Evolutionary conservation across 768 basidiomycete species (phyloP).

Genomic region (Terana coerulea): DNA sequence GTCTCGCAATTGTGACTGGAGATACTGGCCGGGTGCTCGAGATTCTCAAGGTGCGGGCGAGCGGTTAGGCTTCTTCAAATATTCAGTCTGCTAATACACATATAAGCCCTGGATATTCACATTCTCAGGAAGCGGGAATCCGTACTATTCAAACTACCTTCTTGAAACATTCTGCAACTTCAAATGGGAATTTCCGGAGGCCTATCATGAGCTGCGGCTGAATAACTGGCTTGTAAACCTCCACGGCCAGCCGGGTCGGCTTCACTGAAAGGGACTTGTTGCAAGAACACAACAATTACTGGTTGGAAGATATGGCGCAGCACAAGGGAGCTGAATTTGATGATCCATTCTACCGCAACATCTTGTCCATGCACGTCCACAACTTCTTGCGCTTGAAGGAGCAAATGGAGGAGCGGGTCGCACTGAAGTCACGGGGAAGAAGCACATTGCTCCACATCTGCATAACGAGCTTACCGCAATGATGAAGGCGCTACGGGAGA

Average conservation of each 20-base stretch:
- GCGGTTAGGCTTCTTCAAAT: background rate
- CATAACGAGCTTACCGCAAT: constrained; percentile 1
- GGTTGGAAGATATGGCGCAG: constrained; percentile 21
- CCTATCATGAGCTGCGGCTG: background rate
- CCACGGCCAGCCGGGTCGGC: constrained; percentile 4
- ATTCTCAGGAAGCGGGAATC: constrained; percentile 10
- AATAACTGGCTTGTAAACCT: constrained; percentile 20
- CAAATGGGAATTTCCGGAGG: constrained; percentile 1
- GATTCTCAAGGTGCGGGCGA: background rate
- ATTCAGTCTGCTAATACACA: background rate
- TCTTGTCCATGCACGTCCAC: constrained; percentile 29
- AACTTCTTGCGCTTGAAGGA: constrained; percentile 30
- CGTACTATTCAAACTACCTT: constrained; percentile 10
- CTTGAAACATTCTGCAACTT: constrained; percentile 11
- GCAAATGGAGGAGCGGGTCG: constrained; percentile 24
- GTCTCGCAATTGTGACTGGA: background rate
- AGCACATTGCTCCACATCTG: constrained; percentile 21
- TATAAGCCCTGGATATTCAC: constrained; percentile 9
- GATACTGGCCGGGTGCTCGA: background rate
- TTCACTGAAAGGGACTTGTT: constrained; percentile 18
- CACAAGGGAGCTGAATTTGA: constrained; percentile 23
- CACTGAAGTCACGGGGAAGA: constrained; percentile 17
- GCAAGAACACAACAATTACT: constrained; percentile 32
- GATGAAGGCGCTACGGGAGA: background rate
- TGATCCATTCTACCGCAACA: constrained; percentile 24